A percentile compares a stretch with the other conserved stretches of the same genome.
phyloP scores from a whole-genome alignment of 73 alveolate species.

The Paraurostyla sp. region DNA sequence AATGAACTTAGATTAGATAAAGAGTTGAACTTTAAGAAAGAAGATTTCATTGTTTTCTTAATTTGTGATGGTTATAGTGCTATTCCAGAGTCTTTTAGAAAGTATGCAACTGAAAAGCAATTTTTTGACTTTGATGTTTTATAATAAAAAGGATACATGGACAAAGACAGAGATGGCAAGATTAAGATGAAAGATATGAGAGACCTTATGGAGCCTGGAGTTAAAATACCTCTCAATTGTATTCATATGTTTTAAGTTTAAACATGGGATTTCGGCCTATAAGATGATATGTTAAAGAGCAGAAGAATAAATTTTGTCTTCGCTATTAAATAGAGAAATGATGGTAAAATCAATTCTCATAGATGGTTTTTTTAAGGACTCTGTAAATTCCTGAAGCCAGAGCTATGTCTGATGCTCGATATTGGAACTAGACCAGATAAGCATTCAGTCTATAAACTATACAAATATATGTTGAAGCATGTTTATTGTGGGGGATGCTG shows the following conservation, averaged over 20 bases:
- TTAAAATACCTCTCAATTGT: slow-evolving; percentile 10
- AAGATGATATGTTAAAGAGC: background rate
- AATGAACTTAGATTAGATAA: background rate
- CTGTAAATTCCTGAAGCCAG: slow-evolving; percentile 59
- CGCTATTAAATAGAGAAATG: slow-evolving; percentile 62
- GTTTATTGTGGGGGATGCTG: background rate
- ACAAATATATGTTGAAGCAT: background rate
- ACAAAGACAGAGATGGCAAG: background rate
- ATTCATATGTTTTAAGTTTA: slow-evolving; percentile 35
- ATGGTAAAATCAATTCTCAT: slow-evolving; percentile 75
- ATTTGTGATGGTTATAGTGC: slow-evolving; percentile 44
- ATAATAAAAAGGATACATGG: background rate
- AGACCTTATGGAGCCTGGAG: too few relatives aligned
- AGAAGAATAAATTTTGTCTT: slow-evolving; percentile 49
- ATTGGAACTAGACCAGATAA: slow-evolving; percentile 42
- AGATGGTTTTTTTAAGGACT: slow-evolving; percentile 60
- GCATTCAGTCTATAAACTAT: slow-evolving; percentile 23
- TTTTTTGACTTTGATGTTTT: background rate
- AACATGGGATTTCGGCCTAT: slow-evolving; percentile 60
- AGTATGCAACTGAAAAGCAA: slow-evolving; percentile 8
- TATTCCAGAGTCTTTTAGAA: background rate
- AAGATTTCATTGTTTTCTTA: too few relatives aligned
- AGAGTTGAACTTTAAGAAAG: background rate
- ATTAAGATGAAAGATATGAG: slow-evolving; percentile 28
- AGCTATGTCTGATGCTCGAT: slow-evolving; percentile 49